Conservation (phyloP, 352 stramenopile genomes). For the Phytophthora pseudosyringae region DNA sequence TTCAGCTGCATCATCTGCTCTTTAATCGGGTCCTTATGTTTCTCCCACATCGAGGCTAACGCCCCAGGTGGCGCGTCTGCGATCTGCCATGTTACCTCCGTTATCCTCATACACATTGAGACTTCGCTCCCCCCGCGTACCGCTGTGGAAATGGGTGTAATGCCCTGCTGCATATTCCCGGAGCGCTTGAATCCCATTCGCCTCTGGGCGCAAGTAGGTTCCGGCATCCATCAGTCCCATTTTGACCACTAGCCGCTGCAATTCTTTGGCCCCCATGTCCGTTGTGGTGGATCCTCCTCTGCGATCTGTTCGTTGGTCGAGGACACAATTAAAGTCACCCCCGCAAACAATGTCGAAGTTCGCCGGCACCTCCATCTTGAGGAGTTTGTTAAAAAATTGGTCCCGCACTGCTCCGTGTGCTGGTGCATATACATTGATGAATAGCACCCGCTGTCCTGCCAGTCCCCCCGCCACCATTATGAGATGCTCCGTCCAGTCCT, state of each 20-base stretch:
- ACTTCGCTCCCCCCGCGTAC: no score
- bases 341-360: neutral
- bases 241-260: neutral
- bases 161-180: no score
- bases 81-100: no score
- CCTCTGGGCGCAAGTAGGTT: no score
- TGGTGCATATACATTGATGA: constrained; percentile 11
- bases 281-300: no score
- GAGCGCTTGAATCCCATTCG: no score
- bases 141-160: no score
- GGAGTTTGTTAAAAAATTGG: neutral
- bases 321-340: constrained; percentile 3
- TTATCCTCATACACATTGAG: no score
- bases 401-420: neutral
- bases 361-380: neutral
- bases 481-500: constrained; percentile 2
- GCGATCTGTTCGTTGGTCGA: neutral
- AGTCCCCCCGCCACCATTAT: constrained; percentile 2
- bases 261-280: neutral
- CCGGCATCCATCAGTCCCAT: neutral
- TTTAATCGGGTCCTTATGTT: no score
- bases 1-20: no score
- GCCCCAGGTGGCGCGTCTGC: no score
- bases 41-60: no score
- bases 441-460: neutral